Percentiles rank a stretch among this genome's conserved stretches.
Evolutionary conservation across 1,284 basidiomycete genomes (phyloP).

Genomic region (Athelia psychrophila): DNA sequence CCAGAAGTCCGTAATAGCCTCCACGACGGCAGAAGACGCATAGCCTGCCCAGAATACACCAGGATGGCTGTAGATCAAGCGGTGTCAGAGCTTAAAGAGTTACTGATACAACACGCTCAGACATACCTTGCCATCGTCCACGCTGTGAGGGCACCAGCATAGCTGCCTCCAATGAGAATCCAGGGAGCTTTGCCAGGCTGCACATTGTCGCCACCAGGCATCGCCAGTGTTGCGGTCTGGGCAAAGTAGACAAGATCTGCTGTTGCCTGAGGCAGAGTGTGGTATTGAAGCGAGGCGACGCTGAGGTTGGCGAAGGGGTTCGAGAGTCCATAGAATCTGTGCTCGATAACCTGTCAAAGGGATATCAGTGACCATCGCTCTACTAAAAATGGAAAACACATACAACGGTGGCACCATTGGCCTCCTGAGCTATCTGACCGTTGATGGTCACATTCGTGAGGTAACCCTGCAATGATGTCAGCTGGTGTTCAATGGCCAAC

Average conservation of each 20-base stretch:
- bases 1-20: constrained; percentile 67
- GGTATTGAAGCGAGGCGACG: constrained; percentile 52
- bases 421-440: constrained; percentile 64
- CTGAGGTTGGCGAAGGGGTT: constrained; percentile 61
- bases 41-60: constrained; percentile 67
- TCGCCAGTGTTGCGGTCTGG: constrained; percentile 60
- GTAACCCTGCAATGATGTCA: constrained; percentile 31
- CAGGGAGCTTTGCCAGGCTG: constrained; percentile 60
- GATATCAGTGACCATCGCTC: no score
- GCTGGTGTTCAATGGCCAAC: constrained; percentile 41
- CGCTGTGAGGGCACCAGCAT: constrained; percentile 65
- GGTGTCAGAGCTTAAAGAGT: no score
- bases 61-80: constrained; percentile 46
- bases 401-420: constrained; percentile 60
- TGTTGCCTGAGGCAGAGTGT: constrained; percentile 70
- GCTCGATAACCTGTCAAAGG: no score
- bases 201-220: constrained; percentile 59
- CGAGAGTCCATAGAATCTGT: constrained; percentile 51
- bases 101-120: no score
- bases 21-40: constrained; percentile 68
- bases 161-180: constrained; percentile 72
- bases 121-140: constrained; percentile 72
- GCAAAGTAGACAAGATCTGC: constrained; percentile 72
- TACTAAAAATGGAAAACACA: constrained; percentile 45
- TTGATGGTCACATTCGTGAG: constrained; percentile 64